These are phyloP conservation scores for Alternaria angustiovoidea DNA, from an alignment of 2,329 filamentous ascomycete species.

Conservation along the genomic window DNA sequence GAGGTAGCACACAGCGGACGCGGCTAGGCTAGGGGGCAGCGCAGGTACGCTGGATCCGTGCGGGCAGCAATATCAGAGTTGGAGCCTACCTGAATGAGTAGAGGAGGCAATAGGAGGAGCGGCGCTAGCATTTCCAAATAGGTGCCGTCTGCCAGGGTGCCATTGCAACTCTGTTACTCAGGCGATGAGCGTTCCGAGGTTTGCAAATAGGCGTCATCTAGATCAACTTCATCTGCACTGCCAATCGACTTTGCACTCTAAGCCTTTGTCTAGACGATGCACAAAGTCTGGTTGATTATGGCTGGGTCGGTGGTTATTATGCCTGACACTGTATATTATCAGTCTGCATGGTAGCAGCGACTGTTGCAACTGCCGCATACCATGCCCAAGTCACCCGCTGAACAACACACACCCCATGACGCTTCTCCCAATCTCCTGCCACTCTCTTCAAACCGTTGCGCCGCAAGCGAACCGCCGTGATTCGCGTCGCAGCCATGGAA, in stretches of 20 bases:
- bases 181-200: conserved; percentile 5
- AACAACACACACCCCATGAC: background rate
- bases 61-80: conserved; percentile 15
- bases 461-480: conserved; percentile 3
- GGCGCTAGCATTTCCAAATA: conserved; percentile 24
- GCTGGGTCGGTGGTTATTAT: background rate
- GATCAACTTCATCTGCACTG: background rate
- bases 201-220: background rate
- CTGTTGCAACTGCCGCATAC: conserved; percentile 1
- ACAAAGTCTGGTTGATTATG: background rate
- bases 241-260: background rate
- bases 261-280: background rate
- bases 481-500: background rate
- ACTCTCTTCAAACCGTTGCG: background rate
- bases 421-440: background rate
- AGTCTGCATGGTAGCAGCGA: background rate
- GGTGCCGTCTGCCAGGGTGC: conserved; percentile 21
- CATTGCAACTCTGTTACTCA: conserved; percentile 21
- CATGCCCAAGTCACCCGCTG: background rate
- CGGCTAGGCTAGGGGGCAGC: conserved; percentile 19
- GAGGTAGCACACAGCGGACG: conserved; percentile 29
- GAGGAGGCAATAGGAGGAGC: conserved; percentile 3
- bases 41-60: conserved; percentile 39
- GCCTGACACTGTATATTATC: background rate
- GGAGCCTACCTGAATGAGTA: background rate